Percentiles rank a stretch among this genome's conserved stretches.
phyloP scores from a whole-genome alignment of 352 stramenopile genomes.

The Pythium biforme region DNA sequence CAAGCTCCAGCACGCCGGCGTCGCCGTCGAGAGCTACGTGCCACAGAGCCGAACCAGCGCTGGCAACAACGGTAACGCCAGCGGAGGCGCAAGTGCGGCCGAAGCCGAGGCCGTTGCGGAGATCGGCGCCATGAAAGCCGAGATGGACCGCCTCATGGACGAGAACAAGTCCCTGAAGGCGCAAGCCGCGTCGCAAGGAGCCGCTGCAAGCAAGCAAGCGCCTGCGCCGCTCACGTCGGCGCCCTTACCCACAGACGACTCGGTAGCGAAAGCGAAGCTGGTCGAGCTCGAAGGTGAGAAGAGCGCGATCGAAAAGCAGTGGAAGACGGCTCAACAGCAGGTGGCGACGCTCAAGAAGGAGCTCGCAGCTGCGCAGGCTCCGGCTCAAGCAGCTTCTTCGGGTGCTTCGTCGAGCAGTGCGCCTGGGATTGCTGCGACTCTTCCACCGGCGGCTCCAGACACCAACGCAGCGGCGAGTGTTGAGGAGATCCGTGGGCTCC shows the following conservation, averaged over 20 bases:
- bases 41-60: conserved; percentile 8
- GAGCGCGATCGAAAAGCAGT: conserved; percentile 43
- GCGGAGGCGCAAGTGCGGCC: conserved; percentile 3
- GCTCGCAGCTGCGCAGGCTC: conserved; percentile 15
- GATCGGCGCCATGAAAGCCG: conserved; percentile 67
- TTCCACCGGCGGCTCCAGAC: conserved; percentile 25
- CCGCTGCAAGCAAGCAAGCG: neutral
- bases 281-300: conserved; percentile 57
- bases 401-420: conserved; percentile 5
- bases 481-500: conserved; percentile 44
- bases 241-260: neutral
- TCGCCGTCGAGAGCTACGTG: conserved; percentile 38
- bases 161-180: conserved; percentile 59
- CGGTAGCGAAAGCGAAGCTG: conserved; percentile 14
- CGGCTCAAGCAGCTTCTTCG: conserved; percentile 11
- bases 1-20: conserved; percentile 51
- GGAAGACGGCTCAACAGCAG: conserved; percentile 68
- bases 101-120: conserved; percentile 56
- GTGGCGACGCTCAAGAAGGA: conserved; percentile 37
- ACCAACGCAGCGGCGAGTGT: conserved; percentile 9
- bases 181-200: conserved; percentile 15
- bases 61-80: neutral
- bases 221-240: neutral
- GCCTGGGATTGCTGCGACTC: neutral
- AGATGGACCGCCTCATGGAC: conserved; percentile 69